Evolutionary conservation across 2,329 filamentous ascomycete genomes (phyloP).

Genomic region (Calonectria pauciramosa): DNA sequence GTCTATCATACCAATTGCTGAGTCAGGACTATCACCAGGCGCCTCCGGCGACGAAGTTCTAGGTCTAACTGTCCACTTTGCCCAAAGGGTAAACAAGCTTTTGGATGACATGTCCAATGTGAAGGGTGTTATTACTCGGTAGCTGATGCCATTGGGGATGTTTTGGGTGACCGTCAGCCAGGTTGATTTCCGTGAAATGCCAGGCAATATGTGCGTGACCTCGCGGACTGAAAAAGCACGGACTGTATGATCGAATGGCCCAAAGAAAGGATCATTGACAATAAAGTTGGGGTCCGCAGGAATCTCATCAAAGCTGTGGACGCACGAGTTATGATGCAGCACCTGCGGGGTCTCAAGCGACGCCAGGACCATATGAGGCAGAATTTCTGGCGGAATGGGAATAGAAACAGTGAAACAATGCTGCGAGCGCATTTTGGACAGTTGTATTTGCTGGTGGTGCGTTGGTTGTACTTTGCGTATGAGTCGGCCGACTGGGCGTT

Average conservation of each 20-base stretch:
- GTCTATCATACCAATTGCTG: conserved; percentile 25
- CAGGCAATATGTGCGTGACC: conserved; percentile 50
- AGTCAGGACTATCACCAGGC: conserved; percentile 26
- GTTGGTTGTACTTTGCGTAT: neutral
- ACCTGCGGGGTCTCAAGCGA: neutral
- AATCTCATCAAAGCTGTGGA: conserved; percentile 6
- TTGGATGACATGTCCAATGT: neutral
- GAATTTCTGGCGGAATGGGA: neutral
- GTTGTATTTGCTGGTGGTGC: neutral
- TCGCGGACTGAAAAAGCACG: conserved; percentile 33
- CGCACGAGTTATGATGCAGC: neutral
- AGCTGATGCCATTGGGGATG: conserved; percentile 54
- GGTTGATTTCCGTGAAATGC: conserved; percentile 53
- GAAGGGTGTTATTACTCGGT: conserved; percentile 52
- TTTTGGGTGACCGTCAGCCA: conserved; percentile 58
- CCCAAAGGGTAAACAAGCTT: conserved; percentile 55
- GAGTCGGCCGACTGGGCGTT: neutral
- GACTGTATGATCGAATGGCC: neutral
- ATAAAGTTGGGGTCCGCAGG: neutral
- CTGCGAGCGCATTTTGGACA: neutral
- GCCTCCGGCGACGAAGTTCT: neutral
- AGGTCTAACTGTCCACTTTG: conserved; percentile 42
- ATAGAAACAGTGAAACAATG: neutral
- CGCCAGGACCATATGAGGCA: neutral
- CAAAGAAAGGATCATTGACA: conserved; percentile 1